phyloP scores from a whole-genome alignment of 2,329 filamentous ascomycete species.

The Aureobasidium musti region DNA sequence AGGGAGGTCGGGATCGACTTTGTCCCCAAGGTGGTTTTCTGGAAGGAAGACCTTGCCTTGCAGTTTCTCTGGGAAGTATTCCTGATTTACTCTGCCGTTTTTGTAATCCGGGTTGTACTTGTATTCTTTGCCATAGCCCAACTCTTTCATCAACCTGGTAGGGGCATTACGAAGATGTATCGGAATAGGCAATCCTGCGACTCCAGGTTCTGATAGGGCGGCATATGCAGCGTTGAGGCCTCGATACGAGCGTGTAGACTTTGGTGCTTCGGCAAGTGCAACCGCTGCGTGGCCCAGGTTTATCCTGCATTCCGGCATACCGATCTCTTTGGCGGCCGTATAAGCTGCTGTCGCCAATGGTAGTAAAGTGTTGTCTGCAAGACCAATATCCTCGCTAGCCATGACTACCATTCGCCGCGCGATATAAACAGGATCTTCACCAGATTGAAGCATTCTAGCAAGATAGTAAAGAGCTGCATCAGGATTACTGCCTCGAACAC shows the following conservation, averaged over 20 bases:
- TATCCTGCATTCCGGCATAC: slow-evolving; percentile 92
- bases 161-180: slow-evolving; percentile 89
- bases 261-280: slow-evolving; percentile 76
- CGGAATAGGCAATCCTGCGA: slow-evolving; percentile 79
- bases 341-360: slow-evolving; percentile 83
- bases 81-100: slow-evolving; percentile 78
- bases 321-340: slow-evolving; percentile 86
- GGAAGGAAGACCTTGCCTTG: slow-evolving; percentile 74
- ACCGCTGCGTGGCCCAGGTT: slow-evolving; percentile 85
- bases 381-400: slow-evolving; percentile 87
- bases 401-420: slow-evolving; percentile 92
- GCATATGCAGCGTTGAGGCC: slow-evolving; percentile 77
- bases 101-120: slow-evolving; percentile 94
- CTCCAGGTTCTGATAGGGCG: slow-evolving; percentile 77
- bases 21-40: slow-evolving; percentile 73
- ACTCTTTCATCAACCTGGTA: slow-evolving; percentile 86
- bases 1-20: slow-evolving; percentile 69
- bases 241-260: slow-evolving; percentile 84
- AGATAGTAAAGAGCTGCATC: slow-evolving; percentile 94
- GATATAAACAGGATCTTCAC: slow-evolving; percentile 90
- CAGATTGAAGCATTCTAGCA: slow-evolving; percentile 90
- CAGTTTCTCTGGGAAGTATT: slow-evolving; percentile 82
- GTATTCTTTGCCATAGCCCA: slow-evolving; percentile 88
- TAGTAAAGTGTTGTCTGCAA: slow-evolving; percentile 83
- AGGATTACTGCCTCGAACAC: slow-evolving; percentile 80